Base-by-base conservation (phyloP, 2,329 filamentous ascomycete genomes). In the Triangularia verruculosa region DNA sequence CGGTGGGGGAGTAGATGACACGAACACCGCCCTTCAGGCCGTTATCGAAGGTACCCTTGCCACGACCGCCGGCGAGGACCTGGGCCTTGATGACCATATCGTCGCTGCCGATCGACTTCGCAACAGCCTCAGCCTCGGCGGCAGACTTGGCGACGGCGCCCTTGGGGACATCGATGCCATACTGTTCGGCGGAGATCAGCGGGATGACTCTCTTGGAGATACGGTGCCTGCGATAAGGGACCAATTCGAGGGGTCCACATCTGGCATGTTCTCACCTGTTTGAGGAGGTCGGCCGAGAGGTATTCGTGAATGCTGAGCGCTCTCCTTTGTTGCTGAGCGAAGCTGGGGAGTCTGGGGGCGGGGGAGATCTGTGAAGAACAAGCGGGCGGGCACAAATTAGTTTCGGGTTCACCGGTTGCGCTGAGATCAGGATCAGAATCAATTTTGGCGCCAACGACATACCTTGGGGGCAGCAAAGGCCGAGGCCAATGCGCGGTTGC, bases 71-170 rank as follows among this genome's bases (percentile, higher is more conserved):
- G 68, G 95, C 95, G 68, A 99, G 90, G 66, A 99, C 95, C 84
- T 99, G 95, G 67, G 95, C 95, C 87, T 99, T 99, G 86, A 99
- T 98, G 72, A 99, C 95, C 88, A 97, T 94, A 79, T 99, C 95
- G 77, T 96, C 94, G 73, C 86, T 90, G 83, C 92, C 91, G 75
- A 99, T 95, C 70, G 89, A 83, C 82, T 94, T 93, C 64, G 95
- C 95, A 74, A 98, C 86, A 73, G 87, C 83, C 86, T 97, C 94
- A 71, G 95, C 95, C 84, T 98, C 95, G 74, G 89, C 87, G 56
- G 90, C 86, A 67, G 83, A 89, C 78, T 87, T 88, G 72, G 95
- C 95, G 74, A 96, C 93, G 76, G 89, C 83, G 71, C 95, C 95
- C 78, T 93, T 90, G 72, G 95, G 95, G 53, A 97, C 92, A 72